phyloP scores from a whole-genome alignment of 306 rosid species.

The Coriaria nepalensis region DNA sequence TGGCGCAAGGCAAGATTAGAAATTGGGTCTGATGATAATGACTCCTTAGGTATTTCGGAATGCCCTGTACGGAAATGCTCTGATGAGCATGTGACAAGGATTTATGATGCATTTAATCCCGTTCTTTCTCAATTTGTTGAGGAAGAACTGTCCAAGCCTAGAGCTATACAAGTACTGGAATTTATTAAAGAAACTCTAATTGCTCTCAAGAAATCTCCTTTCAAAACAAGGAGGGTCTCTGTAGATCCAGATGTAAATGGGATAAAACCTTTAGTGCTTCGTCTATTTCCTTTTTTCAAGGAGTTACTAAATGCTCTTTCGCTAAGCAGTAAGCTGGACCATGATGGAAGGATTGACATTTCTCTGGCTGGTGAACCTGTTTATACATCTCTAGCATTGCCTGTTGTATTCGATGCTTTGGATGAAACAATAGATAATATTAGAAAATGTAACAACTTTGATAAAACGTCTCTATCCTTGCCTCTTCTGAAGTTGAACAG shows the following conservation, averaged over 20 bases:
- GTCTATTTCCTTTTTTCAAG: slow-evolving; percentile 46
- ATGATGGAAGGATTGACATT: slow-evolving; percentile 53
- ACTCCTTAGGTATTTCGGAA: slow-evolving; percentile 34
- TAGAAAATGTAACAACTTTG: slow-evolving; percentile 35
- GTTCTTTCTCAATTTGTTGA: slow-evolving; percentile 39
- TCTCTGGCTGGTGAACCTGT: slow-evolving; percentile 54
- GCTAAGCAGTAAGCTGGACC: slow-evolving; percentile 29
- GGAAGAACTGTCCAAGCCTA: slow-evolving; percentile 35
- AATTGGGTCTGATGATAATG: slow-evolving; percentile 43
- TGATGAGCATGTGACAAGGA: slow-evolving; percentile 76
- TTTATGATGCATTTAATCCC: slow-evolving; percentile 51
- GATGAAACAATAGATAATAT: slow-evolving; percentile 44
- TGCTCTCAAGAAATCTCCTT: slow-evolving; percentile 44
- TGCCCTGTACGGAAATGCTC: slow-evolving; percentile 66
- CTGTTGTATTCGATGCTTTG: slow-evolving; percentile 60
- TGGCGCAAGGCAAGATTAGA: slow-evolving; percentile 83
- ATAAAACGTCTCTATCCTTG: slow-evolving; percentile 34
- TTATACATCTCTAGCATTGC: slow-evolving; percentile 62
- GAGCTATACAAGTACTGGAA: slow-evolving; percentile 43
- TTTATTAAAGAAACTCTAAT: slow-evolving; percentile 32
- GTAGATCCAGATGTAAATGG: slow-evolving; percentile 24
- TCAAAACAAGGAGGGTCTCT: slow-evolving; percentile 49
- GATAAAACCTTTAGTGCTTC: slow-evolving; percentile 25
- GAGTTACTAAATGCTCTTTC: slow-evolving; percentile 51
- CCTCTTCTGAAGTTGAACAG: slow-evolving; percentile 68